These are phyloP conservation scores for Ilyonectria sp. DNA, from an alignment of 2,329 filamentous ascomycete species.

Conservation along the genomic window DNA sequence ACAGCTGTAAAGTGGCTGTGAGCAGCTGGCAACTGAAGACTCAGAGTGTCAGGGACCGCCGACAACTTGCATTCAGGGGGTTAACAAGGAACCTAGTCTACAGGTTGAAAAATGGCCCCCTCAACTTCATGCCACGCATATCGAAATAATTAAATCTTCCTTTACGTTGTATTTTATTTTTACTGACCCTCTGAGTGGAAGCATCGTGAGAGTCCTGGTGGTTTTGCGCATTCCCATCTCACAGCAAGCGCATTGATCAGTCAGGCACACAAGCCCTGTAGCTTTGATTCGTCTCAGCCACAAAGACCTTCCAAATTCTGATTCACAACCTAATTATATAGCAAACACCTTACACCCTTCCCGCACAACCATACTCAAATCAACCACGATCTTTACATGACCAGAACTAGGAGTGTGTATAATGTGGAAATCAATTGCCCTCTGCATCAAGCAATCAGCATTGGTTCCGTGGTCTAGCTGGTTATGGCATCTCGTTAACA, in stretches of 20 bases:
- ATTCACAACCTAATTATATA: no score
- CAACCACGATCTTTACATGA: neutral
- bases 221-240: no score
- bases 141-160: no score
- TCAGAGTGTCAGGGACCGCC: neutral
- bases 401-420: neutral
- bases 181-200: no score
- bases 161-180: no score
- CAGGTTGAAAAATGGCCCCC: neutral
- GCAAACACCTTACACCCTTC: neutral
- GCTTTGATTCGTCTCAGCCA: no score
- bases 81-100: neutral
- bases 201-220: no score
- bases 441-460: slow-evolving; percentile 5
- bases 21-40: slow-evolving; percentile 28
- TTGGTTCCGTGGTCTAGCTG: slow-evolving; percentile 46
- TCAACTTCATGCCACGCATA: no score
- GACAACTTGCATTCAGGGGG: neutral
- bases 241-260: no score
- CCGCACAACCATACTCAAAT: neutral
- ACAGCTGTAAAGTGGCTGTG: neutral
- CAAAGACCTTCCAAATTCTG: no score
- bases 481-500: slow-evolving; percentile 45
- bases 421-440: neutral
- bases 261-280: no score